Conservation (phyloP, 2,329 filamentous ascomycete species). For the Aspergillus candidus region DNA sequence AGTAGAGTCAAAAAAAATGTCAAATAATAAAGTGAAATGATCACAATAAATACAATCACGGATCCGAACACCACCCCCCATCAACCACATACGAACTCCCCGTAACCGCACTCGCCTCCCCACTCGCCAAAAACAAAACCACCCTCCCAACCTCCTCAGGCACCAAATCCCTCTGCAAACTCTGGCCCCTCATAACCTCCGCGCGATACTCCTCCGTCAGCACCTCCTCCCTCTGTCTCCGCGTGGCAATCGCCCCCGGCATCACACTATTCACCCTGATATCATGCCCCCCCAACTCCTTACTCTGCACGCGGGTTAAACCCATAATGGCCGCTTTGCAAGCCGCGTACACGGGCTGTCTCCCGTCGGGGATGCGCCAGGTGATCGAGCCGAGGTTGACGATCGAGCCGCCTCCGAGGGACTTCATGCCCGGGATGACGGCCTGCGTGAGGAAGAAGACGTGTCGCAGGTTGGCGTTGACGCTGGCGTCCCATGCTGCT, state of each 20-base stretch:
- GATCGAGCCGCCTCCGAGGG: slow-evolving; percentile 28
- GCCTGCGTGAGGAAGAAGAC: slow-evolving; percentile 41
- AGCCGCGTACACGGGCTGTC: slow-evolving; percentile 31
- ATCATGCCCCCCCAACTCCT: slow-evolving; percentile 33
- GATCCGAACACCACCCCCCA: slow-evolving; percentile 14
- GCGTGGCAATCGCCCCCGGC: slow-evolving; percentile 45
- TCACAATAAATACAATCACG: not conserved
- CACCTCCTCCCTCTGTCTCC: slow-evolving; percentile 41
- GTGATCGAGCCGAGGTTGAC: slow-evolving; percentile 40
- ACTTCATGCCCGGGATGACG: slow-evolving; percentile 32
- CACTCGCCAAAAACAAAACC: slow-evolving; percentile 42
- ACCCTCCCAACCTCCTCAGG: slow-evolving; percentile 43
- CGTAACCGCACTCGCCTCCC: slow-evolving; percentile 45
- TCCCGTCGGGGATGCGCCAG: slow-evolving; percentile 32
- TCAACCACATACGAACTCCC: slow-evolving; percentile 40
- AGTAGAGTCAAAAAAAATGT: no score
- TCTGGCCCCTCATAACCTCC: slow-evolving; percentile 37
- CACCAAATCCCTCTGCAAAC: slow-evolving; percentile 35
- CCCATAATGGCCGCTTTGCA: slow-evolving; percentile 38
- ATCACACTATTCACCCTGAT: slow-evolving; percentile 46
- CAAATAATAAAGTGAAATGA: no score
- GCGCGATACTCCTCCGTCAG: slow-evolving; percentile 37
- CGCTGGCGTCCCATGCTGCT: slow-evolving; percentile 38
- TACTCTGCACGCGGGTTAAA: slow-evolving; percentile 34
- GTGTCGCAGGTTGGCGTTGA: slow-evolving; percentile 44